Evolutionary conservation across 441 rosid genomes (phyloP).

Genomic region (Corymbia citriodora): DNA sequence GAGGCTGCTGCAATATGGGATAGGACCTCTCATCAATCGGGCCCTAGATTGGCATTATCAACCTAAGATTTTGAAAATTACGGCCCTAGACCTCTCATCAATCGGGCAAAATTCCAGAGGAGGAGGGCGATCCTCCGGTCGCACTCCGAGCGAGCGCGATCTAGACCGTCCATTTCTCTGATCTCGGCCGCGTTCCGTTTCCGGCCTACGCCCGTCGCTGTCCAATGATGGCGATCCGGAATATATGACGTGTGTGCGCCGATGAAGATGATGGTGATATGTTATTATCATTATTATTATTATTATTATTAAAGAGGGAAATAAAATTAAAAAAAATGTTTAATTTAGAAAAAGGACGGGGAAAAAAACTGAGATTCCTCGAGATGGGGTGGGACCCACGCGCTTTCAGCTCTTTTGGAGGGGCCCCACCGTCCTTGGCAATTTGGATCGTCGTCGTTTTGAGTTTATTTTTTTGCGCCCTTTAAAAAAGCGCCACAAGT

Average conservation of each 20-base stretch:
- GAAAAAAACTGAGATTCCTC: neutral
- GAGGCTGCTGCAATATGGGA: accelerated
- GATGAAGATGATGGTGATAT: neutral
- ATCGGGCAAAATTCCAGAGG: neutral
- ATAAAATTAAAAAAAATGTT: neutral
- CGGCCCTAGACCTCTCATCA: neutral
- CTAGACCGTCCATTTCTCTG: neutral
- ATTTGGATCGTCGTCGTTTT: neutral
- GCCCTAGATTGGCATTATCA: neutral
- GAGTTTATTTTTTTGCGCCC: neutral
- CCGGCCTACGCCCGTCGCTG: neutral
- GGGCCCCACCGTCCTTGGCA: neutral
- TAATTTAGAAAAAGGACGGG: neutral
- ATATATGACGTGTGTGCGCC: neutral
- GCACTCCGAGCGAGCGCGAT: neutral
- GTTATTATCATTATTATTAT: too few species aligned
- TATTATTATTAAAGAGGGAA: neutral
- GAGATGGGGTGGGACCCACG: neutral
- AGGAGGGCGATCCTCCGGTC: neutral
- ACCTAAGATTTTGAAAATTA: neutral
- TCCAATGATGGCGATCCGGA: neutral
- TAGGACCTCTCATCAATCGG: neutral
- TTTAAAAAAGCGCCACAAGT: neutral
- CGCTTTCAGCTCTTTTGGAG: neutral
- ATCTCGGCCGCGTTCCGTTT: neutral